These are phyloP conservation scores for Pistacia integerrima DNA, from an alignment of 345 rosid genomes.

Conservation along the genomic window DNA sequence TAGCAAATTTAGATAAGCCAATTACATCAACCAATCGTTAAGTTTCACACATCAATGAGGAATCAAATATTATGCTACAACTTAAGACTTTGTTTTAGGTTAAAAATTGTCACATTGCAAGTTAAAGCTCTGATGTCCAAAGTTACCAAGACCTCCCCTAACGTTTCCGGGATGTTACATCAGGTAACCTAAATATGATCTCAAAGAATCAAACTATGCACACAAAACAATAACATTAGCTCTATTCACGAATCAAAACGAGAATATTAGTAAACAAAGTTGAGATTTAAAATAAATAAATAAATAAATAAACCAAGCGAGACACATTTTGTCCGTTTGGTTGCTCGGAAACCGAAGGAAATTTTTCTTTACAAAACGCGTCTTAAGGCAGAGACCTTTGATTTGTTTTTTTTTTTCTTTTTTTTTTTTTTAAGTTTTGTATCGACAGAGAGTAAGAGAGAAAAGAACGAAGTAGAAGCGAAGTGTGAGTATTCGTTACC, in stretches of 20 bases:
- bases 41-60: too few species aligned
- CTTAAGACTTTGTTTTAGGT: too few species aligned
- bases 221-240: not conserved
- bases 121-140: too few species aligned
- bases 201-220: not conserved
- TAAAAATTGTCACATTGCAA: too few species aligned
- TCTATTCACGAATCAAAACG: too few species aligned
- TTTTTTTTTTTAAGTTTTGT: too few species aligned
- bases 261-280: not conserved
- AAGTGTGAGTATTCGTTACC: slow-evolving; percentile 11
- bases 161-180: not conserved
- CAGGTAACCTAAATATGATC: not conserved
- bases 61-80: too few species aligned
- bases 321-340: not conserved
- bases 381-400: not conserved
- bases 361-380: too few species aligned
- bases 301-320: not conserved
- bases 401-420: not conserved
- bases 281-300: not conserved
- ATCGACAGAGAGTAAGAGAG: not conserved
- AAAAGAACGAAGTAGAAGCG: not conserved
- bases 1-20: too few species aligned
- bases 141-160: not conserved
- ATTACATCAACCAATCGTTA: too few species aligned
- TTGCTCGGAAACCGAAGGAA: not conserved